Conservation (phyloP, 768 basidiomycete species). For the Tricholoma furcatifolium region DNA sequence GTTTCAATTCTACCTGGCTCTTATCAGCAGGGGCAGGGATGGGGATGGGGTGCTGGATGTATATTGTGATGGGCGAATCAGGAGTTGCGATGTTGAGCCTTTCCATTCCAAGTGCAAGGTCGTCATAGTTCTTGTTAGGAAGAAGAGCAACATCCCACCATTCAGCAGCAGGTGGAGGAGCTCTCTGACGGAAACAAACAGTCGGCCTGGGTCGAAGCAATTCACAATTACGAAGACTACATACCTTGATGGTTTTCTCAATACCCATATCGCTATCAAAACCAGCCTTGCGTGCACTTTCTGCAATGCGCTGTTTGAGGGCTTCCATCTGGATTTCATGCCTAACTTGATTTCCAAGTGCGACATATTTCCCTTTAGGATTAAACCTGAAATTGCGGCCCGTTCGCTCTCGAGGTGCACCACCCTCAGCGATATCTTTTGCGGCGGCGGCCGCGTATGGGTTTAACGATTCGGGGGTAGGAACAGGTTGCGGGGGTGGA, state of each 20-base stretch:
- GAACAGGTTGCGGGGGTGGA: slow-evolving; percentile 36
- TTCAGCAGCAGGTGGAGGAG: slow-evolving; percentile 85
- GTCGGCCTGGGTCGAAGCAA: background rate
- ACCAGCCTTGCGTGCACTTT: slow-evolving; percentile 90
- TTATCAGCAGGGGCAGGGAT: slow-evolving; percentile 91
- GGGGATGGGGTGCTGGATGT: slow-evolving; percentile 96
- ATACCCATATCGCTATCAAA: slow-evolving; percentile 91
- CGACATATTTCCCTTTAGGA: slow-evolving; percentile 88
- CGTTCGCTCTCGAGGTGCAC: slow-evolving; percentile 67
- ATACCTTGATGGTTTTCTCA: slow-evolving; percentile 85
- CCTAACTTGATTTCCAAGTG: slow-evolving; percentile 66
- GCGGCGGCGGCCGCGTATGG: slow-evolving; percentile 69
- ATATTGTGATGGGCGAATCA: slow-evolving; percentile 81
- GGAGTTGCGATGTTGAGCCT: slow-evolving; percentile 61
- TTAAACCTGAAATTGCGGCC: slow-evolving; percentile 83
- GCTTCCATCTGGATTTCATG: slow-evolving; percentile 83
- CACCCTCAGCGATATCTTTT: slow-evolving; percentile 68
- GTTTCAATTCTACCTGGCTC: slow-evolving; percentile 73
- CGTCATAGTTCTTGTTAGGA: slow-evolving; percentile 77
- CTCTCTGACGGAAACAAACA: slow-evolving; percentile 46
- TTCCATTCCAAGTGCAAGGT: slow-evolving; percentile 57
- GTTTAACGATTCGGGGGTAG: slow-evolving; percentile 54
- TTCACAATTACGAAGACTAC: slow-evolving; percentile 16
- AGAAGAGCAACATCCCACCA: slow-evolving; percentile 97
- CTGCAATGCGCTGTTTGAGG: slow-evolving; percentile 90